These are phyloP conservation scores for Puccinia coronata DNA, from an alignment of 1,284 basidiomycete species.

Conservation along the genomic window DNA sequence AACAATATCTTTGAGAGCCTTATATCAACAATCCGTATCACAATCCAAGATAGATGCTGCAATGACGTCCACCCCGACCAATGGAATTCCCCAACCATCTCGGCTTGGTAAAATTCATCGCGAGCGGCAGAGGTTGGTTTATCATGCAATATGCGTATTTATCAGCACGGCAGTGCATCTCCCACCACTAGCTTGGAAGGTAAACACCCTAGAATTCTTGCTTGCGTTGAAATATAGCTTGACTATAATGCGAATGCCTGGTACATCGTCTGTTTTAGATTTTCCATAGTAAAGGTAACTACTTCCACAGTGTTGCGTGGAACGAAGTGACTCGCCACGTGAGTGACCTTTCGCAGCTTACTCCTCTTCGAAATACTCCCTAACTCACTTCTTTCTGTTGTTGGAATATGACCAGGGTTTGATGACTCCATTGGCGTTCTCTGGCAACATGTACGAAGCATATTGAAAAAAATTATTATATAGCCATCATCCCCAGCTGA, in stretches of 20 bases:
- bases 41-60: not conserved
- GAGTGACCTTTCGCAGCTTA: not conserved
- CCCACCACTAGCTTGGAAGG: not conserved
- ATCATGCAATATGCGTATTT: constrained; percentile 4
- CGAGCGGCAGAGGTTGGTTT: constrained; percentile 3
- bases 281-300: not conserved
- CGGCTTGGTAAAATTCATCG: not conserved
- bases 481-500: not conserved
- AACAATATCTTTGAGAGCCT: not conserved
- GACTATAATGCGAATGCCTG: not conserved
- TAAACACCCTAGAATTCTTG: not conserved
- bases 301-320: not conserved
- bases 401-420: not conserved
- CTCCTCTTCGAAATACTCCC: too few relatives aligned
- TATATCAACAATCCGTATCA: constrained; percentile 7
- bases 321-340: constrained; percentile 4
- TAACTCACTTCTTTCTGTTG: not conserved
- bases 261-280: not conserved
- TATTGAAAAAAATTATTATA: too few relatives aligned
- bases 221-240: not conserved
- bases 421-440: constrained; percentile 1
- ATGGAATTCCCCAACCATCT: not conserved
- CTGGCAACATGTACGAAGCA: not conserved
- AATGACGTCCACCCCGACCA: not conserved
- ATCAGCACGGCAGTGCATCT: not conserved